phyloP scores from a whole-genome alignment of 345 rosid genomes.

The Anacardium occidentale region DNA sequence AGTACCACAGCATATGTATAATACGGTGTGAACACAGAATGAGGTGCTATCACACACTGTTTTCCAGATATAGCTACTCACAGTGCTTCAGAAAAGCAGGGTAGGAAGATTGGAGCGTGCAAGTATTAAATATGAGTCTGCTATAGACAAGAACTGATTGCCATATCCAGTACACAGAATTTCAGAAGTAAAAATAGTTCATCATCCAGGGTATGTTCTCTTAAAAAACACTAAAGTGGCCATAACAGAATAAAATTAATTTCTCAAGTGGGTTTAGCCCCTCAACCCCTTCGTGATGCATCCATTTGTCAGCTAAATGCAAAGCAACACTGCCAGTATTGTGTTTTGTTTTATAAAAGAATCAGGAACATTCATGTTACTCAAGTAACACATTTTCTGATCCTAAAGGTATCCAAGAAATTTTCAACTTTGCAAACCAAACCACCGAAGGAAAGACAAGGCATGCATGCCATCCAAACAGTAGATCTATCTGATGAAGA shows the following conservation, averaged over 20 bases:
- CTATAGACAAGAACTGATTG: neutral
- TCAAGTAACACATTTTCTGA: neutral
- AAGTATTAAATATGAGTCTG: neutral
- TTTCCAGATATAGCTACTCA: neutral
- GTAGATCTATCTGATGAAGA: neutral
- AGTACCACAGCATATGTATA: no score
- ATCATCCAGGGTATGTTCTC: neutral
- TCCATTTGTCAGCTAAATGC: neutral
- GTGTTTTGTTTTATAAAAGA: neutral
- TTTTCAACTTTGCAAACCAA: slow-evolving; percentile 5
- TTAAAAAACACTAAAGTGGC: neutral
- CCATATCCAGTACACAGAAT: neutral
- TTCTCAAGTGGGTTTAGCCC: neutral
- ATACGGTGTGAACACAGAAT: neutral
- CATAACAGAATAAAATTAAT: slow-evolving; percentile 4
- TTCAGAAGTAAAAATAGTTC: slow-evolving; percentile 1
- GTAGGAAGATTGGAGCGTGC: neutral
- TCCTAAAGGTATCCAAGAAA: slow-evolving; percentile 1
- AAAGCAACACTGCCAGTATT: neutral
- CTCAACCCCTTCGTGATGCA: neutral
- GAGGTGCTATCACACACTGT: neutral
- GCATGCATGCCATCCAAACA: neutral
- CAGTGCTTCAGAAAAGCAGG: neutral
- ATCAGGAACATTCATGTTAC: neutral
- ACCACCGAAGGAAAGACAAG: neutral